phyloP scores from a whole-genome alignment of 345 rosid genomes.

The Acer yangbiense region DNA sequence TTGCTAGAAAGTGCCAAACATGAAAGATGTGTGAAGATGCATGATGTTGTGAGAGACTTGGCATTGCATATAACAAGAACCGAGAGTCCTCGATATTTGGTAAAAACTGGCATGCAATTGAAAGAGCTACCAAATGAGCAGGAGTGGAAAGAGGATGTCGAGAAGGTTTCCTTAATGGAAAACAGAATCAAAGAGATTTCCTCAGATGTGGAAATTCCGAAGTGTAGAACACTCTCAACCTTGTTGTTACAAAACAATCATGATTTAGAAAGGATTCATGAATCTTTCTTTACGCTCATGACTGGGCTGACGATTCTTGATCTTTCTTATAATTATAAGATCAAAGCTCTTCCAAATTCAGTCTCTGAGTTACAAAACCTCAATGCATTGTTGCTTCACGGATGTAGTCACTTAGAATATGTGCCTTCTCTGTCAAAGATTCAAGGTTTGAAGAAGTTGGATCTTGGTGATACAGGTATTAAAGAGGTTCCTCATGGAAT shows the following conservation, averaged over 20 bases:
- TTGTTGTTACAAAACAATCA: no score
- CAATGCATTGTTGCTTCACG: not conserved
- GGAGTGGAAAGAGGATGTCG: constrained; percentile 22
- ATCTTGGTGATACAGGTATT: not conserved
- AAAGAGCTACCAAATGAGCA: constrained; percentile 12
- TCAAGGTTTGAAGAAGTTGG: constrained; percentile 17
- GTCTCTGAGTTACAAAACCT: not conserved
- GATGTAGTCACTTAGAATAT: no score
- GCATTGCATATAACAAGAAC: constrained; percentile 15
- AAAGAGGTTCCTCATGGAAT: no score
- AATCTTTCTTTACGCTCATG: constrained; percentile 6
- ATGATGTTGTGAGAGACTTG: constrained; percentile 28
- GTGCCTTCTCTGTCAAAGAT: constrained; percentile 2
- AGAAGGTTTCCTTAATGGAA: constrained; percentile 15
- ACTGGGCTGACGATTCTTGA: constrained; percentile 24
- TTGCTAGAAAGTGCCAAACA: constrained; percentile 9
- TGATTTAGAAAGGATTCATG: not conserved
- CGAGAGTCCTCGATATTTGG: not conserved
- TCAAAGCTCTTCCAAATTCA: constrained; percentile 11
- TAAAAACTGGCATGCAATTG: not conserved
- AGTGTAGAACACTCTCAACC: not conserved
- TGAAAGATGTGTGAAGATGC: constrained; percentile 18
- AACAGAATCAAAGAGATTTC: not conserved
- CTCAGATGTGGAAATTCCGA: not conserved
- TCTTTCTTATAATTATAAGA: not conserved